Evolutionary conservation across 2,329 filamentous ascomycete species (phyloP), one percentile per base, ranked within the genome.

Genomic region (Colletotrichum agaves): DNA sequence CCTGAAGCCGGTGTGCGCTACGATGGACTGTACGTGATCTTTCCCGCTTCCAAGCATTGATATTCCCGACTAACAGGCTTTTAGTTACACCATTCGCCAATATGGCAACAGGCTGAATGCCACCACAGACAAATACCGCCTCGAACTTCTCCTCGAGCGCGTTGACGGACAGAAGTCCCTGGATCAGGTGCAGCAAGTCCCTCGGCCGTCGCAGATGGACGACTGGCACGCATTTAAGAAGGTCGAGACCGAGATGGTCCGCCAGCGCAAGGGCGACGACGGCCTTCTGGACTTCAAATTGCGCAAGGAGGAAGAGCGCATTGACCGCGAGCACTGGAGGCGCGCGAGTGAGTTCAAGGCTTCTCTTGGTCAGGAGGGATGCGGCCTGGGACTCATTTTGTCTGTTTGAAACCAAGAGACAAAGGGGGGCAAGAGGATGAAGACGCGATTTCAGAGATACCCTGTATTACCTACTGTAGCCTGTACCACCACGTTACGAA

Each of bases 1-100:
- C 87, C 87, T 1, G 72, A 74, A 39, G 84, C 79, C 2, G 87
- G 87, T 2, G 73, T 89, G 31, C 78, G 87, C 67, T 89, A 88
- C 69, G 87, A 89, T 72, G 87, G 87, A 57, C 70, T 87, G 85
- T 88, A 77, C 75, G 85, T 78, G 21, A n/a, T 2, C 2, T 31
- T 31, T 0, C 15, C 13, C 37, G n/a, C n/a, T 10, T 39, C 2
- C 6, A 8, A 8, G 10, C 10, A 46, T 11, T 52, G n/a, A n/a
- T 13, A 8, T 12, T 12, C 12, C 5, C 10, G 19, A 43, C 61
- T 69, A 21, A 64, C 39, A 15, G 7, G n/a, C 2, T 0, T 1
- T 5, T 33, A 88, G 86, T 33, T 87, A 87, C 73, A 81, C 74
- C 3, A 76, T 88, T 47, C 75, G 76, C 35, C 80, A 82, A 63